phyloP scores from a whole-genome alignment of 2,329 filamentous ascomycete genomes.

The Trichoderma harzianum region DNA sequence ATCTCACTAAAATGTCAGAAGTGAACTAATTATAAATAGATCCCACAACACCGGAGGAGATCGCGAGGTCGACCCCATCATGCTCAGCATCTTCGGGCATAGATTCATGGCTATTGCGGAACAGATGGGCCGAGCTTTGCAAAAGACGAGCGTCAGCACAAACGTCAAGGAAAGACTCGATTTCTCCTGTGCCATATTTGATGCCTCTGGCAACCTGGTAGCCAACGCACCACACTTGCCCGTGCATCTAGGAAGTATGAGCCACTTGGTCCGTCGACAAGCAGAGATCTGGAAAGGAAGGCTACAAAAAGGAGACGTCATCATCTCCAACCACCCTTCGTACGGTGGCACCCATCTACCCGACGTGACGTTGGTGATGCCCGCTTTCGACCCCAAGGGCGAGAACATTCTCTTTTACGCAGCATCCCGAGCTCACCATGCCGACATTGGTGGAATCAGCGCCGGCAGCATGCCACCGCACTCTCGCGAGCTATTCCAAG shows the following conservation, averaged over 20 bases:
- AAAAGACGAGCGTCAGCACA: slow-evolving; percentile 77
- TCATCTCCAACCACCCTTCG: slow-evolving; percentile 80
- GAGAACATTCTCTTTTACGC: slow-evolving; percentile 78
- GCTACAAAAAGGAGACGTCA: slow-evolving; percentile 72
- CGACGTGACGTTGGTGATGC: slow-evolving; percentile 77
- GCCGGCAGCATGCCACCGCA: slow-evolving; percentile 79
- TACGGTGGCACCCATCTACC: slow-evolving; percentile 80
- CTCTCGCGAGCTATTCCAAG: slow-evolving; percentile 60
- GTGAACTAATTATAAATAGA: slow-evolving; percentile 16
- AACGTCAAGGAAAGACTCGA: slow-evolving; percentile 82
- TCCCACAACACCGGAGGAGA: slow-evolving; percentile 22
- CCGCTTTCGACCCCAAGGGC: slow-evolving; percentile 63
- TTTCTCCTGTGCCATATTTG: slow-evolving; percentile 79
- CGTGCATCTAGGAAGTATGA: slow-evolving; percentile 79
- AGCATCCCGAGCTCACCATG: slow-evolving; percentile 75
- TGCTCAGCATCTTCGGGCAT: slow-evolving; percentile 76
- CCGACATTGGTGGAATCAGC: slow-evolving; percentile 79
- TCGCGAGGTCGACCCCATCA: slow-evolving; percentile 65
- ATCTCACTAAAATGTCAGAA: background rate
- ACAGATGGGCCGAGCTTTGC: slow-evolving; percentile 75
- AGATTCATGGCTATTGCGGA: slow-evolving; percentile 85
- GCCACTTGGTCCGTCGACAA: slow-evolving; percentile 74
- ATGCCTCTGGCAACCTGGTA: slow-evolving; percentile 69
- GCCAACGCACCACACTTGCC: slow-evolving; percentile 78
- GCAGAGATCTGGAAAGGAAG: slow-evolving; percentile 76